Conservation (phyloP, 768 basidiomycete species). For the Tricholoma sp. region DNA sequence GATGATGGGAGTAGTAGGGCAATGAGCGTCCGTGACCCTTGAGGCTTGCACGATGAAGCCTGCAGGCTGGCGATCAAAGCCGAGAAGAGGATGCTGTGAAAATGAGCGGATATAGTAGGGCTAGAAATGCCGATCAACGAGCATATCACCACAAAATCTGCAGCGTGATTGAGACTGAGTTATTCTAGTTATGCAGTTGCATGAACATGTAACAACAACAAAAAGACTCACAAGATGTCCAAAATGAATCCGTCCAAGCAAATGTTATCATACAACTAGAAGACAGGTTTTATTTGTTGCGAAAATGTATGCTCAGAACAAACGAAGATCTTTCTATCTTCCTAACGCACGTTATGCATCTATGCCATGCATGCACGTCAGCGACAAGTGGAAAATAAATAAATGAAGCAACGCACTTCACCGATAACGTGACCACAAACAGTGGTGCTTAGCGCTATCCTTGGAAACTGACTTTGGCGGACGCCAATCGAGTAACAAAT, state of each 20-base stretch:
- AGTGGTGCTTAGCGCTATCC: background rate
- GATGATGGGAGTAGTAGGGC: background rate
- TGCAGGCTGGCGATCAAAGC: conserved; percentile 1
- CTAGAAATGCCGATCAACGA: background rate
- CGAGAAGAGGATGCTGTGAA: background rate
- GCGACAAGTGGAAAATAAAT: no score
- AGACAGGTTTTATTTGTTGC: background rate
- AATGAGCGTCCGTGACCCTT: background rate
- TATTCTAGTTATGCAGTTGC: background rate
- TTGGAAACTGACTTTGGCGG: background rate
- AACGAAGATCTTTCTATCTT: background rate
- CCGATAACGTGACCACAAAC: background rate
- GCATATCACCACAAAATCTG: background rate
- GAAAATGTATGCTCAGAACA: background rate
- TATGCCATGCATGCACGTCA: background rate
- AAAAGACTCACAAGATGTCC: background rate
- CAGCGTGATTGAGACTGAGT: background rate
- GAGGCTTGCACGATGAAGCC: background rate
- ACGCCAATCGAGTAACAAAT: background rate
- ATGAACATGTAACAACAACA: background rate
- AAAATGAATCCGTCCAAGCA: background rate
- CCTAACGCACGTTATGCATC: background rate
- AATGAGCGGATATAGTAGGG: background rate
- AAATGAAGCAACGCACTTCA: background rate
- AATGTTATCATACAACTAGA: background rate